Evolutionary conservation across 345 rosid species (phyloP), one percentile per base, ranked within the genome.

Genomic region (Adansonia digitata): DNA sequence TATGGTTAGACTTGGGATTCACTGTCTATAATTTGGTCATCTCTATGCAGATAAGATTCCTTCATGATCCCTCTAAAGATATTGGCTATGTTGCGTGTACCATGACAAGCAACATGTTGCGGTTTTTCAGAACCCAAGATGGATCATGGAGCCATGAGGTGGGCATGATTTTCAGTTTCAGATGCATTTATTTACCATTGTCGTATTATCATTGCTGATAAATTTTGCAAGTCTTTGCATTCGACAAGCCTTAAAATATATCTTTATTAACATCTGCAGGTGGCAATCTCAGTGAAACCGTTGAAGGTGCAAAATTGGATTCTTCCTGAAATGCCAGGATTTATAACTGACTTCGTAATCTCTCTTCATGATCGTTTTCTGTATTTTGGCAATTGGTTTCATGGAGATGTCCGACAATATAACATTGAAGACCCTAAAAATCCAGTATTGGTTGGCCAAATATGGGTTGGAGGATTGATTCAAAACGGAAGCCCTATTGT

Each of bases 251-350:
- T n/a, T n/a, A n/a, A n/a, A n/a, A n/a, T n/a, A n/a, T n/a, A n/a
- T n/a, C n/a, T n/a, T n/a, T n/a, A n/a, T n/a, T n/a, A n/a, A n/a
- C n/a, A n/a, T n/a, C n/a, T n/a, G n/a, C n/a, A 91, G 97, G 82
- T 92, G 67, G 94, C 85, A 45, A 83, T 91, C 74, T 77, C 84
- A 46, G 99, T 93, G 51, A 84, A 89, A 79, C 88, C 99, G 0
- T 29, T 93, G 82, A 90, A 91, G 84, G 98, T 94, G 80, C 88
- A 86, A 79, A 93, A 94, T 84, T 94, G 99, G 99, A 86, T 91
- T 64, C 93, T 93, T 73, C 96, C 99, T 10, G 92, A 91, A 77
- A 91, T 95, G 98, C 98, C 98, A 0, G 98, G 98, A 71, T 94
- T 94, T 29, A 86, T 93, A 69, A 89, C 97, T 0, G 98, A 93